phyloP scores from a whole-genome alignment of 805 yeast genomes.

The Torulaspora microellipsoides region DNA sequence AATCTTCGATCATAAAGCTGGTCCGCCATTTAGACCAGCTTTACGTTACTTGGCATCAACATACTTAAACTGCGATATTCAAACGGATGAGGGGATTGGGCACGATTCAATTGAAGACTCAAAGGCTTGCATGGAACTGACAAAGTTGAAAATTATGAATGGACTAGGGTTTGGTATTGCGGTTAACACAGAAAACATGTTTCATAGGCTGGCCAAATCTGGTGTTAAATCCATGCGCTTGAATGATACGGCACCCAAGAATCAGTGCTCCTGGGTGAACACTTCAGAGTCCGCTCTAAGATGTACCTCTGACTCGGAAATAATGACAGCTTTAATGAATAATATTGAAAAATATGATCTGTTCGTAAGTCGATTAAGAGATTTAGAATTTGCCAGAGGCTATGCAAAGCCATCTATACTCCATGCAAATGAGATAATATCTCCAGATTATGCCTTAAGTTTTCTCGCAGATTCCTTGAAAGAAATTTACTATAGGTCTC shows the following conservation, averaged over 20 bases:
- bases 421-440: constrained; percentile 5
- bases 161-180: constrained; percentile 64
- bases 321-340: constrained; percentile 40
- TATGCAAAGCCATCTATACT: constrained; percentile 31
- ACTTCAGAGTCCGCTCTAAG: constrained; percentile 28
- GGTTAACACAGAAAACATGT: constrained; percentile 41
- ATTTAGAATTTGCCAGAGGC: constrained; percentile 45
- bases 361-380: constrained; percentile 52
- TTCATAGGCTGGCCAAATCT: constrained; percentile 35
- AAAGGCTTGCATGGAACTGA: constrained; percentile 68
- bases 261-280: constrained; percentile 1
- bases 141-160: constrained; percentile 60
- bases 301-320: constrained; percentile 58
- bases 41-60: constrained; percentile 62
- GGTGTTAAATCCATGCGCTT: constrained; percentile 31
- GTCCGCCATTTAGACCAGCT: constrained; percentile 77
- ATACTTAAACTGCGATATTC: constrained; percentile 57
- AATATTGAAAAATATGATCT: constrained; percentile 43
- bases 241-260: constrained; percentile 35
- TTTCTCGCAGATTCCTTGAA: constrained; percentile 44
- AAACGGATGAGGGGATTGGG: constrained; percentile 55
- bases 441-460: constrained; percentile 12
- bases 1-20: constrained; percentile 72
- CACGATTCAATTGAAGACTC: constrained; percentile 91
- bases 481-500: constrained; percentile 47